Conservation (phyloP, 352 stramenopile genomes). For the Pythium volutum region DNA sequence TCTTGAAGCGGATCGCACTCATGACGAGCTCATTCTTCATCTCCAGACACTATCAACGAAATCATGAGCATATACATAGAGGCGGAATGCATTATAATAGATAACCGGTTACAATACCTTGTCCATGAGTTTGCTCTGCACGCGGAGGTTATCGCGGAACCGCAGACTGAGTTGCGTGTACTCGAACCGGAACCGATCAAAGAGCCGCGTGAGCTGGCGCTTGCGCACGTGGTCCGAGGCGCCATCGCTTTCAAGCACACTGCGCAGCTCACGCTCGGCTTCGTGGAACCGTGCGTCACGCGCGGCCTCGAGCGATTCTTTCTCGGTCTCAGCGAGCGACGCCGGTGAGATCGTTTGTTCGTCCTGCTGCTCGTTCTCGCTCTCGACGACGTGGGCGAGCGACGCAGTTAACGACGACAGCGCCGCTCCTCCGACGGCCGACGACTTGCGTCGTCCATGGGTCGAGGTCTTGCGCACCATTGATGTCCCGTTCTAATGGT, state of each 20-base stretch:
- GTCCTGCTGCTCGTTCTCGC: slow-evolving; percentile 13
- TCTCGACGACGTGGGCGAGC: slow-evolving; percentile 11
- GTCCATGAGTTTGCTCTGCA: slow-evolving; percentile 55
- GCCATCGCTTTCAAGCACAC: slow-evolving; percentile 43
- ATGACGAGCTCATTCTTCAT: slow-evolving; percentile 71
- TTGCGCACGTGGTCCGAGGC: slow-evolving; percentile 52
- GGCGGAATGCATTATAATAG: too few species aligned
- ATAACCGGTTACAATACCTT: slow-evolving; percentile 30
- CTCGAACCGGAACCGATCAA: slow-evolving; percentile 62
- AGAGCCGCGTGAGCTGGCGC: slow-evolving; percentile 56
- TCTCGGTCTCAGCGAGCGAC: slow-evolving; percentile 1
- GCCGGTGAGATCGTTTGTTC: slow-evolving; percentile 6
- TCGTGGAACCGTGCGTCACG: slow-evolving; percentile 33
- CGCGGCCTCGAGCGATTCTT: slow-evolving; percentile 9
- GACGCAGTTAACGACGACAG: not conserved
- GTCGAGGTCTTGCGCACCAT: slow-evolving; percentile 13
- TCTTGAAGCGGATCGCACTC: slow-evolving; percentile 51
- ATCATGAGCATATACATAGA: too few species aligned
- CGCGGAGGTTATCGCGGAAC: slow-evolving; percentile 47
- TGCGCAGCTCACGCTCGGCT: slow-evolving; percentile 47
- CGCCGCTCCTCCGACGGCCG: too few species aligned
- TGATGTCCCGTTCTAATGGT: too few species aligned
- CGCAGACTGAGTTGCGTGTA: slow-evolving; percentile 56
- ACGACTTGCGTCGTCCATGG: slow-evolving; percentile 8
- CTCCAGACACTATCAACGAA: slow-evolving; percentile 55